A percentile compares a stretch with the other conserved stretches of the same genome.
phyloP scores from a whole-genome alignment of 2,329 filamentous ascomycete species.

The Ophiocordyceps unilateralis region DNA sequence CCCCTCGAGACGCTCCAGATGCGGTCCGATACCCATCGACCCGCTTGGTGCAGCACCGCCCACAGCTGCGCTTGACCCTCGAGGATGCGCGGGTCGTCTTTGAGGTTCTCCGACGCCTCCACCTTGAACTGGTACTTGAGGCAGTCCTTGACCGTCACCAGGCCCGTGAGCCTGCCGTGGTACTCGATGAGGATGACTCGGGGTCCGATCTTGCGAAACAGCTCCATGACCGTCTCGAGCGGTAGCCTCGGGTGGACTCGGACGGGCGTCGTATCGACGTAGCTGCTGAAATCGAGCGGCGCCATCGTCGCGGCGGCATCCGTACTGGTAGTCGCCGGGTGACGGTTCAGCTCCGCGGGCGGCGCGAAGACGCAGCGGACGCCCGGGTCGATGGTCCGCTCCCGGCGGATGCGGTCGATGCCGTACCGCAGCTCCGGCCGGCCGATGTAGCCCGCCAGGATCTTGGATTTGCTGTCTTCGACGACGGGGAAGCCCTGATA shows the following conservation, averaged over 20 bases:
- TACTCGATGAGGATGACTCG: slow-evolving; percentile 87
- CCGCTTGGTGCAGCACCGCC: slow-evolving; percentile 33
- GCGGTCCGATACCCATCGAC: slow-evolving; percentile 40
- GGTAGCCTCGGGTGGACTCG: slow-evolving; percentile 81
- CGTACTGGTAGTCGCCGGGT: slow-evolving; percentile 9
- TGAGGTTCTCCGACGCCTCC: slow-evolving; percentile 64
- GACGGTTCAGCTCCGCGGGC: slow-evolving; percentile 15
- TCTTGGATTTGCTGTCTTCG: slow-evolving; percentile 51
- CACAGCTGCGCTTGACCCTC: slow-evolving; percentile 50
- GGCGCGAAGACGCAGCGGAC: slow-evolving; percentile 61
- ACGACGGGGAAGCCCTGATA: slow-evolving; percentile 92
- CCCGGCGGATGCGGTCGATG: slow-evolving; percentile 59
- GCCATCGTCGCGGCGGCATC: slow-evolving; percentile 36
- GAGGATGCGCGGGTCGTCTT: slow-evolving; percentile 36
- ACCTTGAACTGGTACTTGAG: slow-evolving; percentile 95
- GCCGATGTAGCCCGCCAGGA: slow-evolving; percentile 79
- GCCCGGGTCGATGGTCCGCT: slow-evolving; percentile 35
- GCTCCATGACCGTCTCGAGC: slow-evolving; percentile 92
- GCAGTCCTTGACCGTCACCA: slow-evolving; percentile 94
- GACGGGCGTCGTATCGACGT: slow-evolving; percentile 77
- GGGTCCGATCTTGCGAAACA: slow-evolving; percentile 95
- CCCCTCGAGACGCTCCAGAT: slow-evolving; percentile 37
- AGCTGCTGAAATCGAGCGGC: slow-evolving; percentile 65
- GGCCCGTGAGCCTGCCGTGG: slow-evolving; percentile 61
- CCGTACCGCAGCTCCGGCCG: slow-evolving; percentile 84